Percentiles rank a stretch among this genome's conserved stretches.
phyloP scores from a whole-genome alignment of 2,329 filamentous ascomycete genomes.

The Metarhizium anisopliae region DNA sequence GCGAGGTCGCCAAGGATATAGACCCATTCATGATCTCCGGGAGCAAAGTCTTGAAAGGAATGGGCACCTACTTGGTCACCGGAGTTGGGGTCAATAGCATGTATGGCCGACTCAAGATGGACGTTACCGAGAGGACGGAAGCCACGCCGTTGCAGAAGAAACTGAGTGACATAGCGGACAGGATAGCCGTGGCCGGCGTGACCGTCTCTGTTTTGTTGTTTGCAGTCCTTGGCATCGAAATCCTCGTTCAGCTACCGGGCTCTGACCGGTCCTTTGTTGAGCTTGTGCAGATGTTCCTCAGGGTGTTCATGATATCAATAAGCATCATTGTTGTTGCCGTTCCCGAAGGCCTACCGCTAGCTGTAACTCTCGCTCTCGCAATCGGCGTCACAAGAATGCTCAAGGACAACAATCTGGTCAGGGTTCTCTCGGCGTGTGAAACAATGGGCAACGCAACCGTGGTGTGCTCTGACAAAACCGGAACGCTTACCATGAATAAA shows the following conservation, averaged over 20 bases:
- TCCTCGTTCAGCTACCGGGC: slow-evolving; percentile 52
- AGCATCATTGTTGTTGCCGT: slow-evolving; percentile 60
- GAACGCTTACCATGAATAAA: slow-evolving; percentile 23
- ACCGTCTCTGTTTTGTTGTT: slow-evolving; percentile 66
- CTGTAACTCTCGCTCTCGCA: slow-evolving; percentile 58
- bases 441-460: slow-evolving; percentile 66
- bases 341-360: slow-evolving; percentile 56
- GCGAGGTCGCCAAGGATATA: slow-evolving; percentile 29
- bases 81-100: slow-evolving; percentile 45
- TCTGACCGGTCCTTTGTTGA: slow-evolving; percentile 38
- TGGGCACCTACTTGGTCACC: slow-evolving; percentile 45
- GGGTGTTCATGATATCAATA: slow-evolving; percentile 56
- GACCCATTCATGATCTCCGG: slow-evolving; percentile 57
- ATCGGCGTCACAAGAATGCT: slow-evolving; percentile 63
- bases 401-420: slow-evolving; percentile 61
- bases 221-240: slow-evolving; percentile 69
- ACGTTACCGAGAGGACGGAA: slow-evolving; percentile 41
- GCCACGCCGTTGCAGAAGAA: slow-evolving; percentile 46
- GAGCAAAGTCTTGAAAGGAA: slow-evolving; percentile 35
- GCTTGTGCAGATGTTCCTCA: slow-evolving; percentile 51
- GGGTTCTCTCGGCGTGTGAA: slow-evolving; percentile 58
- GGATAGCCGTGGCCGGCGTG: slow-evolving; percentile 37
- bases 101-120: slow-evolving; percentile 47
- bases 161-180: slow-evolving; percentile 28
- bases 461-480: slow-evolving; percentile 60